These are phyloP conservation scores for Clarireedia sp. DNA, from an alignment of 2,329 filamentous ascomycete genomes.

Conservation along the genomic window DNA sequence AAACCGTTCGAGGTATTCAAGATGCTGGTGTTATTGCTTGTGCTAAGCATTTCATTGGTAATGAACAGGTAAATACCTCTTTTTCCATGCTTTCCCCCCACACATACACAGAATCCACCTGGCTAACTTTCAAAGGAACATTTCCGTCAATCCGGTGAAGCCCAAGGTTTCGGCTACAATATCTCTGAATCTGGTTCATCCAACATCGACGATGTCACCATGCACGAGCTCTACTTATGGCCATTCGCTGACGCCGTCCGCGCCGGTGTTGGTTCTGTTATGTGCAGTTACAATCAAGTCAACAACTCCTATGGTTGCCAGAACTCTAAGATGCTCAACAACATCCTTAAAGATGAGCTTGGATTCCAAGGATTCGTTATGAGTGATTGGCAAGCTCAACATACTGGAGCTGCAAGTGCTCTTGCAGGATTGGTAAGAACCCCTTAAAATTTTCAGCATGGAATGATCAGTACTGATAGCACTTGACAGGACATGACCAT, in stretches of 20 bases:
- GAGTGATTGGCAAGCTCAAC: conserved; percentile 64
- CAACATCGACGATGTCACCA: conserved; percentile 51
- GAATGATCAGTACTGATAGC: conserved; percentile 52
- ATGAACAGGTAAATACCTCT: conserved; percentile 57
- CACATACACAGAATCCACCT: conserved; percentile 33
- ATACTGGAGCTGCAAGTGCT: conserved; percentile 1
- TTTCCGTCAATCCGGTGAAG: conserved; percentile 30
- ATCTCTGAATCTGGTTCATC: conserved; percentile 50
- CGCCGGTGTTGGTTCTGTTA: conserved; percentile 70
- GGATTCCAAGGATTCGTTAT: conserved; percentile 76
- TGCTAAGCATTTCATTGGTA: conserved; percentile 63
- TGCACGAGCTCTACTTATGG: conserved; percentile 55
- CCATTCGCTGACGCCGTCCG: conserved; percentile 51
- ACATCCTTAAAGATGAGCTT: conserved; percentile 68
- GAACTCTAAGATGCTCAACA: conserved; percentile 69
- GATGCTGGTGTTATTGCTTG: conserved; percentile 75
- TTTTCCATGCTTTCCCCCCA: background rate
- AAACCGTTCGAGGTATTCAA: conserved; percentile 74
- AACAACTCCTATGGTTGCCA: conserved; percentile 78
- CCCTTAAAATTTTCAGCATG: conserved; percentile 17
- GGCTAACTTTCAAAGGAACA: conserved; percentile 43
- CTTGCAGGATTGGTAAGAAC: background rate
- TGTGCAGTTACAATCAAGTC: conserved; percentile 78
- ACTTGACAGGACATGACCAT: conserved; percentile 68
- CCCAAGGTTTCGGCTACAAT: conserved; percentile 51